Percentiles rank a stretch among this genome's conserved stretches.
Conservation (phyloP, 176 grass and related monocot genomes). For the Raddia guianensis region DNA sequence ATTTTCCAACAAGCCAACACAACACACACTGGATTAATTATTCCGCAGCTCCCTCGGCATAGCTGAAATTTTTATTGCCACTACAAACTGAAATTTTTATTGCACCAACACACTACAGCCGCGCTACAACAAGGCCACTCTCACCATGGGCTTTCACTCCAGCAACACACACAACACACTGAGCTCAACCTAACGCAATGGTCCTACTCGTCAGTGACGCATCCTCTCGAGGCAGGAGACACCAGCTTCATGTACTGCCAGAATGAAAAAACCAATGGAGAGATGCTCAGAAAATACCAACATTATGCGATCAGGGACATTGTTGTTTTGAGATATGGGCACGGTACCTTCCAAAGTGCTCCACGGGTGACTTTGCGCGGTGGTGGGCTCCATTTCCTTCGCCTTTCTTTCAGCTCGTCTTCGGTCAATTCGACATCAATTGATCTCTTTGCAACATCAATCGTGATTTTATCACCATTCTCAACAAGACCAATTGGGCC, state of each 20-base stretch:
- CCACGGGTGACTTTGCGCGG: constrained; percentile 60
- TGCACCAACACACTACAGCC: background rate
- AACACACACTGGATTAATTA: constrained; percentile 31
- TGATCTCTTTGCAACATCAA: constrained; percentile 72
- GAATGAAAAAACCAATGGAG: background rate
- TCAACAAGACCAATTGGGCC: constrained; percentile 88
- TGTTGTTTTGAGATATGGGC: background rate
- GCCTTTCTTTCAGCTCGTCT: constrained; percentile 65
- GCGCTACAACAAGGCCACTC: constrained; percentile 12
- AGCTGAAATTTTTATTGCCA: background rate
- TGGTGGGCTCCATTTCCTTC: constrained; percentile 64
- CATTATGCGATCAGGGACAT: background rate
- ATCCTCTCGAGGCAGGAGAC: constrained; percentile 76
- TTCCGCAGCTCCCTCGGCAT: constrained; percentile 24
- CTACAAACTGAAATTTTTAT: constrained; percentile 39
- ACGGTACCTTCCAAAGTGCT: constrained; percentile 80
- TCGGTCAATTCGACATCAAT: constrained; percentile 75
- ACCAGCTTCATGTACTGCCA: constrained; percentile 93
- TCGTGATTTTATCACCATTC: constrained; percentile 83
- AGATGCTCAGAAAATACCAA: background rate
- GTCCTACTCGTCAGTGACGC: constrained; percentile 78
- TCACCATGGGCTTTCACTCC: background rate
- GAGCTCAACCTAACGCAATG: background rate
- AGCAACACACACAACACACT: background rate
- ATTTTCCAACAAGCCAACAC: background rate